A percentile compares a stretch with the other conserved stretches of the same genome.
Evolutionary conservation across 768 basidiomycete genomes (phyloP).

Genomic region (Thelephora aurantiotincta): DNA sequence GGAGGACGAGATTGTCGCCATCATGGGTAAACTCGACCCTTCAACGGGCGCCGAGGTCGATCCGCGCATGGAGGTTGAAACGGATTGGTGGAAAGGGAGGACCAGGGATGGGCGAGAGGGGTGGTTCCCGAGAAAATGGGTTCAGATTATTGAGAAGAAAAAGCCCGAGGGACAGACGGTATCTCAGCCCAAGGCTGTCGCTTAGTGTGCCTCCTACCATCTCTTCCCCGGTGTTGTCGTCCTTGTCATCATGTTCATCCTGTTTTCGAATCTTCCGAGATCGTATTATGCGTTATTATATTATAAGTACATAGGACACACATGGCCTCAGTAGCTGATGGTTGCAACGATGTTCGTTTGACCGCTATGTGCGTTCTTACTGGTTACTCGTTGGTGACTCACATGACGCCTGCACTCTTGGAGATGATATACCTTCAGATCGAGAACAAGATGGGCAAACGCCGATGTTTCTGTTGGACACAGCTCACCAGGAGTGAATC

Average conservation of each 20-base stretch:
- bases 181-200: too few species aligned
- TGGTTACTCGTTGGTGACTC: too few species aligned
- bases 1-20: slow-evolving; percentile 88
- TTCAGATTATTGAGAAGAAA: slow-evolving; percentile 47
- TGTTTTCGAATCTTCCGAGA: too few species aligned
- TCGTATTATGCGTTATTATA: too few species aligned
- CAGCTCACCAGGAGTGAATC: slow-evolving; percentile 26
- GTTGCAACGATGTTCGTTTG: too few species aligned
- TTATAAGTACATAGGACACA: too few species aligned
- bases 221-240: too few species aligned
- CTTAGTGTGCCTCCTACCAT: too few species aligned
- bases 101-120: slow-evolving; percentile 85
- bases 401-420: slow-evolving; percentile 17
- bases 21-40: slow-evolving; percentile 70
- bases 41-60: slow-evolving; percentile 55
- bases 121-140: slow-evolving; percentile 91
- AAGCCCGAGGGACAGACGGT: too few species aligned
- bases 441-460: not conserved
- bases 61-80: slow-evolving; percentile 40
- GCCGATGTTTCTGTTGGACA: not conserved
- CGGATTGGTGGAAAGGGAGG: slow-evolving; percentile 92
- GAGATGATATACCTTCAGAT: slow-evolving; percentile 19
- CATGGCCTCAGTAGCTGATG: not conserved
- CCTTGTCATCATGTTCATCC: too few species aligned
- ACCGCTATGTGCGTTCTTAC: too few species aligned